Evolutionary conservation across 495 filamentous ascomycete species (phyloP), one percentile per base, ranked within the genome.

Genomic region (Talaromyces stipitatus): DNA sequence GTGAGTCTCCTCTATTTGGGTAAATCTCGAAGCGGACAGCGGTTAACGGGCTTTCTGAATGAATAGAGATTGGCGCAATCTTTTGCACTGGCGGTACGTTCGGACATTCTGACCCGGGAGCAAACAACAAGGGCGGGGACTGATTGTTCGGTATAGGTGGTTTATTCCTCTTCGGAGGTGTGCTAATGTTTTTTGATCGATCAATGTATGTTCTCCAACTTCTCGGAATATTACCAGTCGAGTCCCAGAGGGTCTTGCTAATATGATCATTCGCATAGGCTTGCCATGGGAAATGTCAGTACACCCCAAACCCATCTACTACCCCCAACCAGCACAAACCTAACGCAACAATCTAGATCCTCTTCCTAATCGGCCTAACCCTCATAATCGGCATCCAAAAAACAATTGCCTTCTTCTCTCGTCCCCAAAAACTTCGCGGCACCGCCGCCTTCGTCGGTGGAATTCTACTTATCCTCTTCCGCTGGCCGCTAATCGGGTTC

Each of bases 131-230:
- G 20, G 24, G 7, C 4, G 11, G 22, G 24, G 48, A 20, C 27
- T 27, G 20, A 51, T 51, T 27, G 12, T 14, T 30, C 11, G 46
- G 32, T 38, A 50, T 59, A 92, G 92, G 92, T 62, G 89, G 85
- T 54, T 84, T 96, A 76, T 98, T 98, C 80, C 82, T 98, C 47
- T 77, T 96, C 66, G 89, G 90, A 58, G 94, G 94, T 52, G 88
- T 97, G 4, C 71, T 97, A 60, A 83, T 98, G 75, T 97, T 98
- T 77, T 98, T 97, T 70, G 94, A 98, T 72, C 85, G 95, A 57
- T 90, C 94, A 62, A 88, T 97, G 91, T 88, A 79, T 36, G 81
- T 69, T 11, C 14, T 30, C 10, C 51, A 52, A 22, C 26, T 50
- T 6, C 7, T 26, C n/a, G 1, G 41, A 0, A 45, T 4, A 23